Conservation (phyloP, 1,284 basidiomycete genomes). For the Cutaneotrichosporon spelunceum region DNA sequence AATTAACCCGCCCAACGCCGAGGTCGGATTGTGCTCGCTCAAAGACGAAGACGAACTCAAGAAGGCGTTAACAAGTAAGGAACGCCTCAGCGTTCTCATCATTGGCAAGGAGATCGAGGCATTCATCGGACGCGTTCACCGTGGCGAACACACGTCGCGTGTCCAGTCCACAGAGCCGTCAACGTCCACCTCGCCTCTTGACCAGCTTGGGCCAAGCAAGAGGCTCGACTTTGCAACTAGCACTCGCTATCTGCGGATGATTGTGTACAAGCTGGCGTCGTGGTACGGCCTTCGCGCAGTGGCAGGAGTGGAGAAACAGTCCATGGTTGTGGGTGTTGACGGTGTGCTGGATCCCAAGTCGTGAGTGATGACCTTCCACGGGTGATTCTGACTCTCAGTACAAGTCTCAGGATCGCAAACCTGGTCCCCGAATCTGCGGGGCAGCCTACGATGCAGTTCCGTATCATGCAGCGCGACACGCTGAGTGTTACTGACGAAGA, state of each 20-base stretch:
- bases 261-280: constrained; percentile 48
- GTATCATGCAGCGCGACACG: constrained; percentile 42
- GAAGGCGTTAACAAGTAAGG: constrained; percentile 36
- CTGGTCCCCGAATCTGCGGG: constrained; percentile 23
- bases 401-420: constrained; percentile 19
- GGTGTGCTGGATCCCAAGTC: constrained; percentile 34
- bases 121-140: constrained; percentile 31
- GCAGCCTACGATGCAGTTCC: constrained; percentile 35
- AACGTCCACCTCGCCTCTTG: constrained; percentile 20
- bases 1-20: constrained; percentile 27
- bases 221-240: constrained; percentile 27
- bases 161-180: constrained; percentile 11
- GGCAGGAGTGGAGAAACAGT: constrained; percentile 18
- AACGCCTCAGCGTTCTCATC: constrained; percentile 44
- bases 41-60: constrained; percentile 43
- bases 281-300: constrained; percentile 48
- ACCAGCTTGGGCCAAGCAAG: constrained; percentile 26
- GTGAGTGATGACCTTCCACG: constrained; percentile 20
- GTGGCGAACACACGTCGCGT: constrained; percentile 21
- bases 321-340: constrained; percentile 38
- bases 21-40: constrained; percentile 36
- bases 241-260: constrained; percentile 47
- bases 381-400: constrained; percentile 25
- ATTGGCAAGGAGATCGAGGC: constrained; percentile 44
- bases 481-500: constrained; percentile 21